Evolutionary conservation across 768 basidiomycete genomes (phyloP), one percentile per base, ranked within the genome.

Genomic region (Tricholoma sp.): DNA sequence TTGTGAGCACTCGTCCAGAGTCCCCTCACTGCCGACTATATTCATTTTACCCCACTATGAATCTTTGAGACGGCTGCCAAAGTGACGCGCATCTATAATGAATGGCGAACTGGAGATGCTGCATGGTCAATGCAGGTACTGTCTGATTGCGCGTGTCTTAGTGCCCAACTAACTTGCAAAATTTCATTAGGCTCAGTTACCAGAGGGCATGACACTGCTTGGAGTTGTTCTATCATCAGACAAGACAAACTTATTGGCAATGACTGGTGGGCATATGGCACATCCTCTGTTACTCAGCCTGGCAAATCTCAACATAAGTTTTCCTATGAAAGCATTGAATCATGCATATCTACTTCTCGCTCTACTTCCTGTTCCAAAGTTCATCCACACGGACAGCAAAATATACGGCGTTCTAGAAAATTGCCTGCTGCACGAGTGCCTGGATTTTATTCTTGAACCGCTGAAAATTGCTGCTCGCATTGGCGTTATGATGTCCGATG

Each of bases 401-500:
- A 45, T 28, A 45, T 65, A 61, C 10, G 61, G 66, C 6, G 51
- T 74, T 0, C 50, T 74, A 10, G 62, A 60, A n/a, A 55, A 54
- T 20, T 51, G 64, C 3, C 56, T 74, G 0, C 64, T 65, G 17
- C 72, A 75, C 48, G 44, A 58, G 4, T 63, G 62, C 31, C 53
- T 74, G 0, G 70, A 73, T 24, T 59, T 72, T 3, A 56, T 75
- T 15, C 61, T 63, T 15, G 5, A 42, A 5, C 68, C 64, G 0
- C 59, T 74, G 45, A 74, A 73, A 49, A 59, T 18, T 8, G 72
- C 72, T 1, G 66, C 70, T 8, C 4, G 45, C 20, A 33, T 59
- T 53, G 70, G 72, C 0, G 37, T 59, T 12, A 62, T 68, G 58
- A 65, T 76, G 65, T 61, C 59, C 4, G 66, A 72, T 50, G 65